A percentile compares a stretch with the other conserved stretches of the same genome.
Evolutionary conservation across 148 eudicot genomes (phyloP).

Genomic region (Rheum nobile): DNA sequence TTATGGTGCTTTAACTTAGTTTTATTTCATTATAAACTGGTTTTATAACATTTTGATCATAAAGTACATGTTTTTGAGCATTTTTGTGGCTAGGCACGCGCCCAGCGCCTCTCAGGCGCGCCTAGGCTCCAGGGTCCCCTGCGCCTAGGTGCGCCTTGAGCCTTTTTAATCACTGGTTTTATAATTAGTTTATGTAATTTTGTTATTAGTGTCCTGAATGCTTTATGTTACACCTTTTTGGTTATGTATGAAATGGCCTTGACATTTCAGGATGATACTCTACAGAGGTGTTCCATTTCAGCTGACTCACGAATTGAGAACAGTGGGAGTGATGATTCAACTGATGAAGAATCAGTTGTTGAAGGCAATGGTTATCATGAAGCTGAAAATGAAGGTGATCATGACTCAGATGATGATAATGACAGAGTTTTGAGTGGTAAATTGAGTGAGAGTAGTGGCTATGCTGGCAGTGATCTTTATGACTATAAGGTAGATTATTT

Average conservation of each 20-base stretch:
- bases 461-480: constrained; percentile 82
- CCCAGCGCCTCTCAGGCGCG: too few relatives aligned
- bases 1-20: too few relatives aligned
- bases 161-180: too few relatives aligned
- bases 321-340: constrained; percentile 79
- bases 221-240: background rate
- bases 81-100: too few relatives aligned
- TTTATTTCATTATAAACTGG: too few relatives aligned
- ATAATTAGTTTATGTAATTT: too few relatives aligned
- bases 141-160: too few relatives aligned
- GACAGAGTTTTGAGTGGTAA: constrained; percentile 83
- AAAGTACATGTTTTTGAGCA: too few relatives aligned
- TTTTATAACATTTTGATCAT: too few relatives aligned
- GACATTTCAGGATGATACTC: constrained; percentile 58
- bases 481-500: constrained; percentile 63
- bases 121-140: too few relatives aligned
- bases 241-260: background rate
- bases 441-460: constrained; percentile 91
- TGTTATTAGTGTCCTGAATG: background rate
- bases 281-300: constrained; percentile 87
- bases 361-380: constrained; percentile 69
- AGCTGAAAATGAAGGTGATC: constrained; percentile 60
- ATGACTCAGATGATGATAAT: constrained; percentile 62
- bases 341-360: constrained; percentile 53
- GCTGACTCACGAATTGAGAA: constrained; percentile 76